phyloP scores from a whole-genome alignment of 306 rosid species.

The Trifolium subterraneum region DNA sequence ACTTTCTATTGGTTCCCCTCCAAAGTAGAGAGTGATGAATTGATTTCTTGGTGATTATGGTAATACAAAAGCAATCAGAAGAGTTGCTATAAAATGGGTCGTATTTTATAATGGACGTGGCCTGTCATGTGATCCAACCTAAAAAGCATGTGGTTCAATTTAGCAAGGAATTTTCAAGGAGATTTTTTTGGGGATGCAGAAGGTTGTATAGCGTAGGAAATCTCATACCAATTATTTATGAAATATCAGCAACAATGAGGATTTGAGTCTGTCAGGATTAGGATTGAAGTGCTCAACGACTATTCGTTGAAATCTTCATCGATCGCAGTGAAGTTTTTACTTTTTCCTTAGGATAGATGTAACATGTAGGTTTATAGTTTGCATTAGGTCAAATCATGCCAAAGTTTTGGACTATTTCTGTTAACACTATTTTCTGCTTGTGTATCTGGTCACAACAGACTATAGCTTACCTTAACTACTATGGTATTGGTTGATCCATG shows the following conservation, averaged over 20 bases:
- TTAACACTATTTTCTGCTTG: neutral
- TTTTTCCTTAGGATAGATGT: slow-evolving; percentile 24
- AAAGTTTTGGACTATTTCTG: slow-evolving; percentile 12
- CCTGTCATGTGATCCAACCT: slow-evolving; percentile 22
- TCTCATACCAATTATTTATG: slow-evolving; percentile 2
- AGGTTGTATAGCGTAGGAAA: slow-evolving; percentile 12
- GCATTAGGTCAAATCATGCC: slow-evolving; percentile 1
- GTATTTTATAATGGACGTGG: neutral
- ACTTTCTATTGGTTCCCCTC: slow-evolving; percentile 8
- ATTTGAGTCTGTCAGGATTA: slow-evolving; percentile 23
- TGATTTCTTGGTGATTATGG: slow-evolving; percentile 6
- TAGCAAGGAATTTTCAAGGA: slow-evolving; percentile 27
- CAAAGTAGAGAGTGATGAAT: slow-evolving; percentile 18
- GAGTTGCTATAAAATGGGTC: slow-evolving; percentile 6
- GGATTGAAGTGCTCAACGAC: slow-evolving; percentile 8
- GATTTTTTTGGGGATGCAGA: slow-evolving; percentile 29
- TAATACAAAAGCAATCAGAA: slow-evolving; percentile 13
- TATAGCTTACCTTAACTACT: neutral
- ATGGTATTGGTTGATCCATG: slow-evolving; percentile 24
- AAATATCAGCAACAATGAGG: slow-evolving; percentile 16
- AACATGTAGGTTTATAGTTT: neutral
- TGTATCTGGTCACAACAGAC: slow-evolving; percentile 14
- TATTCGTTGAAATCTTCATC: slow-evolving; percentile 24
- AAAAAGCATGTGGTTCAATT: slow-evolving; percentile 1
- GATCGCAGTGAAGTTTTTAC: neutral